Conservation (phyloP, 139 green algal genomes). For the Chlorella sp. region DNA sequence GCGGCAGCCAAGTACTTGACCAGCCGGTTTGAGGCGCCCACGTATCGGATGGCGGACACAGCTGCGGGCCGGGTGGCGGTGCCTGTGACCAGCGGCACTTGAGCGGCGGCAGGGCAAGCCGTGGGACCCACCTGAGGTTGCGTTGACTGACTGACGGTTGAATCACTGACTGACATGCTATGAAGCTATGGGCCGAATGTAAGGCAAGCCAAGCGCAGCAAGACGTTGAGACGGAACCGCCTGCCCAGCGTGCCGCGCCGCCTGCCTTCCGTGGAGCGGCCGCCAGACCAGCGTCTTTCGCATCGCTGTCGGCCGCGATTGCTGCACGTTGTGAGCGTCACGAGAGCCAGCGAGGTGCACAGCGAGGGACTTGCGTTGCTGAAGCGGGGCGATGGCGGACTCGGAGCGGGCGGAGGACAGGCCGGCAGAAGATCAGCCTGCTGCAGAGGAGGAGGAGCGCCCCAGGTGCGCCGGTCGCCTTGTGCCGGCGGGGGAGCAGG, state of each 20-base stretch:
- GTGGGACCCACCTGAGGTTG: not conserved
- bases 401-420: not conserved
- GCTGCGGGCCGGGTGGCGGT: constrained; percentile 6
- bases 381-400: constrained; percentile 6
- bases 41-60: constrained; percentile 3
- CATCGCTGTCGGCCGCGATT: too few relatives aligned
- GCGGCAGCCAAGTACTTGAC: not conserved
- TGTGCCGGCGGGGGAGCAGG: too few relatives aligned
- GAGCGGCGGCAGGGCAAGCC: not conserved
- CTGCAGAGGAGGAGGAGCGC: not conserved
- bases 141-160: not conserved
- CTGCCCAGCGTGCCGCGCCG: too few relatives aligned
- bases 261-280: too few relatives aligned
- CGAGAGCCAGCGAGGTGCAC: too few relatives aligned
- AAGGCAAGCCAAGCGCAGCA: too few relatives aligned
- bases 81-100: not conserved
- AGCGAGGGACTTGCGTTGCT: too few relatives aligned
- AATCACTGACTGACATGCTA: not conserved
- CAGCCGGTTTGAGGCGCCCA: constrained; percentile 25
- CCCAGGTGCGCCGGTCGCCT: too few relatives aligned
- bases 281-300: too few relatives aligned
- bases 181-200: too few relatives aligned
- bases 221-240: too few relatives aligned
- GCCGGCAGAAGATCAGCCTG: not conserved
- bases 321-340: too few relatives aligned